Conservation (phyloP, 805 yeast genomes). For the Kodamaea kaohsiungensis region DNA sequence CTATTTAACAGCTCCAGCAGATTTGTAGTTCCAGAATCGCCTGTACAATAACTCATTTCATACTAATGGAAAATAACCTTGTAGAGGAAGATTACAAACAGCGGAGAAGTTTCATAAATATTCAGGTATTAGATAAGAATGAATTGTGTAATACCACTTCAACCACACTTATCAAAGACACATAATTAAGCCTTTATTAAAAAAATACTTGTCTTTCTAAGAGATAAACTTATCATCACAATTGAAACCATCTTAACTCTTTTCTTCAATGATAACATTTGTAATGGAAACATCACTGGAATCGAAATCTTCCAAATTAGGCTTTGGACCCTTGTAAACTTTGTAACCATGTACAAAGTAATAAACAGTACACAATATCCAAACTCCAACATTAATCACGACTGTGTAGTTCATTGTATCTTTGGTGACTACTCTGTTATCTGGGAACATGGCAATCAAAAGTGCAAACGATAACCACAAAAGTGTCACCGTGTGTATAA, state of each 20-base stretch:
- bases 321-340: slow-evolving; percentile 56
- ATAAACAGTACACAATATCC: slow-evolving; percentile 55
- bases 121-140: no score
- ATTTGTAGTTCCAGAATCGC: no score
- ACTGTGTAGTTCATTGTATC: slow-evolving; percentile 68
- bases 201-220: no score
- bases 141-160: no score
- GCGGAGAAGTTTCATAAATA: no score
- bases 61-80: no score
- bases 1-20: no score
- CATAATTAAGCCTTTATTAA: no score
- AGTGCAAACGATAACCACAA: slow-evolving; percentile 55
- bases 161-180: no score
- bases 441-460: slow-evolving; percentile 64
- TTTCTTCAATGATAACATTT: background rate
- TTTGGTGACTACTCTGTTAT: slow-evolving; percentile 38
- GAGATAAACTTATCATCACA: no score
- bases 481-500: slow-evolving; percentile 48
- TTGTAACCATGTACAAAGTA: slow-evolving; percentile 54
- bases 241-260: background rate
- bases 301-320: slow-evolving; percentile 11
- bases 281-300: background rate
- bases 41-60: no score
- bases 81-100: no score
- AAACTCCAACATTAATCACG: slow-evolving; percentile 61